phyloP scores from a whole-genome alignment of 2,329 filamentous ascomycete species.

The Penicillium sp. region DNA sequence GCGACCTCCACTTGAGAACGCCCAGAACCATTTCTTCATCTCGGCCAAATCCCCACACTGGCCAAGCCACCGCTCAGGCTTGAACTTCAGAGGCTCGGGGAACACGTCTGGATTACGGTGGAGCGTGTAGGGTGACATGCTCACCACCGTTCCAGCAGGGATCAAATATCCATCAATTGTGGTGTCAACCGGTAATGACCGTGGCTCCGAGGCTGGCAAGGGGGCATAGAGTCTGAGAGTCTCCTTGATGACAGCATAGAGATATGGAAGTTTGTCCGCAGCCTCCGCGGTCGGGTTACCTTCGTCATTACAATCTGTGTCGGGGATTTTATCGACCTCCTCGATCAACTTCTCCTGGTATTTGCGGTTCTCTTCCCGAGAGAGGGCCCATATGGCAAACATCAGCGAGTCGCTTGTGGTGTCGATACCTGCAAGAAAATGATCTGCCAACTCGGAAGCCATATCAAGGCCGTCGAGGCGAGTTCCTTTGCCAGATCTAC shows the following conservation, averaged over 20 bases:
- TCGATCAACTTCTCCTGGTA: constrained; percentile 50
- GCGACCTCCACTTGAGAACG: constrained; percentile 43
- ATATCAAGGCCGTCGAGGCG: constrained; percentile 49
- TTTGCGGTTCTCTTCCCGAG: constrained; percentile 42
- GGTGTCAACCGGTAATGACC: constrained; percentile 34
- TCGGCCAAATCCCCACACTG: constrained; percentile 19
- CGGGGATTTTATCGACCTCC: constrained; percentile 42
- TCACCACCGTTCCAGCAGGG: constrained; percentile 35
- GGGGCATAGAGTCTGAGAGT: constrained; percentile 53
- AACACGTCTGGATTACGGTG: constrained; percentile 39
- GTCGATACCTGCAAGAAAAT: constrained; percentile 56
- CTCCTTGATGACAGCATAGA: constrained; percentile 55
- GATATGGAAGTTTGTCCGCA: constrained; percentile 45
- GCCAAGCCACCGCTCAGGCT: constrained; percentile 37
- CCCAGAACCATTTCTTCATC: constrained; percentile 42
- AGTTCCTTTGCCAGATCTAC: constrained; percentile 25
- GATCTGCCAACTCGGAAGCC: constrained; percentile 57
- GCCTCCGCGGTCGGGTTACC: constrained; percentile 39
- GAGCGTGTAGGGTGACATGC: constrained; percentile 35
- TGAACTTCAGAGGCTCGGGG: constrained; percentile 26
- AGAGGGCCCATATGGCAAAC: constrained; percentile 55
- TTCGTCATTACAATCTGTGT: constrained; percentile 15
- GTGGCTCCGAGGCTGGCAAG: constrained; percentile 52
- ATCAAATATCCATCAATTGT: constrained; percentile 39
- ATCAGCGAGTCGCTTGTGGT: constrained; percentile 56